These are phyloP conservation scores for Pichia gijzeniarum DNA, from an alignment of 805 yeast genomes.

Conservation along the genomic window DNA sequence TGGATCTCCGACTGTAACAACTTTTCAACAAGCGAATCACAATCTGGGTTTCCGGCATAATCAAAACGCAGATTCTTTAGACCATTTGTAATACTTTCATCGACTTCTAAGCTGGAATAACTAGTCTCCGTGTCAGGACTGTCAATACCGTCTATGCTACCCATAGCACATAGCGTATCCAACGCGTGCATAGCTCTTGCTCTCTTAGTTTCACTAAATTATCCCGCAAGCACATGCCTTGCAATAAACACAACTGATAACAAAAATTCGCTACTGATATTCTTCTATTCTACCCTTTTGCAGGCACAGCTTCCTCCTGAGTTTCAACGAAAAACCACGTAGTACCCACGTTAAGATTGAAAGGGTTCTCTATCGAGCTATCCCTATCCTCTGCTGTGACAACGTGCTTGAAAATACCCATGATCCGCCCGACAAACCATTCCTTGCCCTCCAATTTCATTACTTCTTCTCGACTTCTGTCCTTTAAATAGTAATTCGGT, in stretches of 20 bases:
- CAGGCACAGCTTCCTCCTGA: background rate
- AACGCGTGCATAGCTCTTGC: too few species aligned
- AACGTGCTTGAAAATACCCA: constrained; percentile 45
- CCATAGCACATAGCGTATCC: too few species aligned
- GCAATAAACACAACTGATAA: too few species aligned
- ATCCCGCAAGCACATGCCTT: too few species aligned
- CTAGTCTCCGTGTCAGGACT: background rate
- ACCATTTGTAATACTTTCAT: background rate
- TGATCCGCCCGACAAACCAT: constrained; percentile 76
- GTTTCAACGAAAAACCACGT: constrained; percentile 63
- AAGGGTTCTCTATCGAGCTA: constrained; percentile 50
- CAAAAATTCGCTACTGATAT: background rate
- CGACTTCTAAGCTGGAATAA: background rate
- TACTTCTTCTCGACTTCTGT: constrained; percentile 20
- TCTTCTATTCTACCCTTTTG: too few species aligned
- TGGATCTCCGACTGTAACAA: background rate
- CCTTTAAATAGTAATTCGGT: constrained; percentile 71
- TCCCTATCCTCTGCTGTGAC: constrained; percentile 41
- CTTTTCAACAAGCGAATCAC: background rate
- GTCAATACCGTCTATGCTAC: background rate
- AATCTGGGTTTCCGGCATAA: background rate
- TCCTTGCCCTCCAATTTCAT: constrained; percentile 44
- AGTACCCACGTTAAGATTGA: constrained; percentile 52
- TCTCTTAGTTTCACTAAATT: too few species aligned
- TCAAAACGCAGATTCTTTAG: background rate